A percentile compares a stretch with the other conserved stretches of the same genome.
Conservation (phyloP, 2,329 filamentous ascomycete genomes). For the Calycina herbarum region DNA sequence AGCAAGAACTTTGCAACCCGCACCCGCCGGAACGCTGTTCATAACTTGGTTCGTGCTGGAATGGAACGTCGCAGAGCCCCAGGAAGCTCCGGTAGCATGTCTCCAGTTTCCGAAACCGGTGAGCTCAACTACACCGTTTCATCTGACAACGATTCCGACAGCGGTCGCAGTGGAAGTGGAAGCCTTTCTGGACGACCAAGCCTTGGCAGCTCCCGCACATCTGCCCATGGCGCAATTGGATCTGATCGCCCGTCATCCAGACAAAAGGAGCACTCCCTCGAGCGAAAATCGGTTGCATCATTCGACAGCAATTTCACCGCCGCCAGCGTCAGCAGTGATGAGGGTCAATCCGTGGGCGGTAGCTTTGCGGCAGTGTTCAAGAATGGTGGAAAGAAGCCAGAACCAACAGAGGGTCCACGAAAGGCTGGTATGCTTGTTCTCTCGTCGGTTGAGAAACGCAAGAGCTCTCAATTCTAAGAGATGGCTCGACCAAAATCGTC, state of each 20-base stretch:
- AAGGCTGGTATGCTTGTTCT: constrained; percentile 85
- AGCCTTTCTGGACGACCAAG: constrained; percentile 72
- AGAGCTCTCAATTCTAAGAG: constrained; percentile 62
- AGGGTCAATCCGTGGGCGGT: constrained; percentile 54
- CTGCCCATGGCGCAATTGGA: constrained; percentile 80
- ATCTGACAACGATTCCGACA: constrained; percentile 74
- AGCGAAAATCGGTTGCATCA: constrained; percentile 49
- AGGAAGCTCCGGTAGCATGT: constrained; percentile 79
- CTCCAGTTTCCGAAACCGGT: constrained; percentile 80
- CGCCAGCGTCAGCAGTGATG: constrained; percentile 67
- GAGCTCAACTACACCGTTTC: constrained; percentile 64
- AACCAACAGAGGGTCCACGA: constrained; percentile 58
- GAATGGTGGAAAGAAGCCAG: constrained; percentile 57
- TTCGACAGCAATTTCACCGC: constrained; percentile 52
- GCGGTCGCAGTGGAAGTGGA: constrained; percentile 68
- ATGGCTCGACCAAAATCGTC: constrained; percentile 23
- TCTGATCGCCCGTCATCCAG: constrained; percentile 77
- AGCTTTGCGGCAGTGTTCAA: constrained; percentile 70
- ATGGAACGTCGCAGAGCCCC: constrained; percentile 76
- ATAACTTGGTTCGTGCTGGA: constrained; percentile 88
- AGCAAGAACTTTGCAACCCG: constrained; percentile 97
- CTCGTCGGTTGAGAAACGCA: constrained; percentile 87
- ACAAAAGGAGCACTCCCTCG: constrained; percentile 60
- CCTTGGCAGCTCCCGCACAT: constrained; percentile 73
- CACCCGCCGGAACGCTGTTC: constrained; percentile 86